These are phyloP conservation scores for Collybiopsis confluens DNA, from an alignment of 768 basidiomycete genomes.

Conservation along the genomic window DNA sequence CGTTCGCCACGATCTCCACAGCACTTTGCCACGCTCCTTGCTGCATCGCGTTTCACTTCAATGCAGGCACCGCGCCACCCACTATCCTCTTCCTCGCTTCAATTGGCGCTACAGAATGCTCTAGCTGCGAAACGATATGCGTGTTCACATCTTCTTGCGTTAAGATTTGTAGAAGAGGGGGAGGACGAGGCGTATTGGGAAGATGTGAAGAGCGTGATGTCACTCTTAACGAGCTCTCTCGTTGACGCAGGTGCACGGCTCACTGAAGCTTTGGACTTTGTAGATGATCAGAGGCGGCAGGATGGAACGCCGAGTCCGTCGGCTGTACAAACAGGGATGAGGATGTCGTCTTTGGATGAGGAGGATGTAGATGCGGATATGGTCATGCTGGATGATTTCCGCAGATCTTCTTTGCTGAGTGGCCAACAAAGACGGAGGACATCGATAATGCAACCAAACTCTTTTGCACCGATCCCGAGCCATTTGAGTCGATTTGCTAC, in stretches of 20 bases:
- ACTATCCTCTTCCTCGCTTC: constrained; percentile 60
- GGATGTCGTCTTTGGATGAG: neutral
- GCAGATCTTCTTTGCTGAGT: constrained; percentile 3
- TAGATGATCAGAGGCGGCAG: constrained; percentile 46
- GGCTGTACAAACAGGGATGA: neutral
- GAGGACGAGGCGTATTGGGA: constrained; percentile 84
- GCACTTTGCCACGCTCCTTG: constrained; percentile 28
- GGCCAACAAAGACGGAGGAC: constrained; percentile 8
- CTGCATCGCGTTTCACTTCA: constrained; percentile 60
- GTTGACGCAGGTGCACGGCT: constrained; percentile 62
- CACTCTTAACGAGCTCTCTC: constrained; percentile 61
- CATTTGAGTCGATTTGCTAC: constrained; percentile 65
- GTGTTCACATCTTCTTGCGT: constrained; percentile 73
- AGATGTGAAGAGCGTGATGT: constrained; percentile 73
- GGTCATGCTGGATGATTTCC: neutral
- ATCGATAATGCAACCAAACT: constrained; percentile 19
- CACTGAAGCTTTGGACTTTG: constrained; percentile 56
- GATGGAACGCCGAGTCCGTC: constrained; percentile 46
- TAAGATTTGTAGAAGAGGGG: constrained; percentile 67
- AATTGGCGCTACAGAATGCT: constrained; percentile 59
- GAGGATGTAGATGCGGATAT: neutral
- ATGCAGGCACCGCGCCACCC: constrained; percentile 61
- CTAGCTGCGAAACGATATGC: constrained; percentile 72
- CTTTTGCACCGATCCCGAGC: constrained; percentile 74
- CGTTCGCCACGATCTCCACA: constrained; percentile 26